These are phyloP conservation scores for Hordeum vulgare DNA, from an alignment of 176 grass and related monocot genomes.

Conservation along the genomic window DNA sequence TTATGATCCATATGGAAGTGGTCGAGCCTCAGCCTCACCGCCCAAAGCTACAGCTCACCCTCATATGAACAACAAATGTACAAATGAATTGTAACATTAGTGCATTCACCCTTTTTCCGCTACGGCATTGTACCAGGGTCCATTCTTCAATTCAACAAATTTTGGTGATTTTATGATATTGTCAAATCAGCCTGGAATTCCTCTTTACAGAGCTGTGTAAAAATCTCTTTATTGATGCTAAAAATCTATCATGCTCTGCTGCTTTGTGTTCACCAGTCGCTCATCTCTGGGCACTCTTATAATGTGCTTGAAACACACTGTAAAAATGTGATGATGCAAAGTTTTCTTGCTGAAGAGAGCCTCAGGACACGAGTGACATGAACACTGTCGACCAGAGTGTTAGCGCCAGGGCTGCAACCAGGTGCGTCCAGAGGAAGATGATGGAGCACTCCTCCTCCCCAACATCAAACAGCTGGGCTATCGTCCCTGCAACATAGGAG, in stretches of 20 bases:
- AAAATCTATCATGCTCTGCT: not conserved
- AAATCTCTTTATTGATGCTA: not conserved
- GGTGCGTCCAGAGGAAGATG: slow-evolving; percentile 59
- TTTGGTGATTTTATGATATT: not conserved
- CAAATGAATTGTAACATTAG: slow-evolving; percentile 14
- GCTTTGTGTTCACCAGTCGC: not conserved
- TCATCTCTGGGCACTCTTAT: not conserved
- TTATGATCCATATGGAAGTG: slow-evolving; percentile 95
- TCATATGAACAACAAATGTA: slow-evolving; percentile 41
- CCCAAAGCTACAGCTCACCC: slow-evolving; percentile 91
- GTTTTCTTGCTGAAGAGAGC: not conserved
- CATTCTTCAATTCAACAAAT: slow-evolving; percentile 3
- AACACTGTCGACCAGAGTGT: slow-evolving; percentile 57
- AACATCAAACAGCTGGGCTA: slow-evolving; percentile 52
- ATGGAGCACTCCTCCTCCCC: slow-evolving; percentile 52
- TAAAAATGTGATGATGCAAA: not conserved
- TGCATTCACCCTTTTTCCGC: not conserved
- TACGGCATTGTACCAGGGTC: not conserved
- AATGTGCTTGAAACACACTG: not conserved
- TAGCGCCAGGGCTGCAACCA: slow-evolving; percentile 41
- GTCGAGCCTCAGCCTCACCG: slow-evolving; percentile 92
- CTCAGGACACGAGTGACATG: slow-evolving; percentile 46
- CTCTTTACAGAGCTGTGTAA: not conserved
- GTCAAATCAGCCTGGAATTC: not conserved
- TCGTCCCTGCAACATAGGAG: slow-evolving; percentile 29